Conservation (phyloP, 768 basidiomycete species). For the Exidia glandulosa region DNA sequence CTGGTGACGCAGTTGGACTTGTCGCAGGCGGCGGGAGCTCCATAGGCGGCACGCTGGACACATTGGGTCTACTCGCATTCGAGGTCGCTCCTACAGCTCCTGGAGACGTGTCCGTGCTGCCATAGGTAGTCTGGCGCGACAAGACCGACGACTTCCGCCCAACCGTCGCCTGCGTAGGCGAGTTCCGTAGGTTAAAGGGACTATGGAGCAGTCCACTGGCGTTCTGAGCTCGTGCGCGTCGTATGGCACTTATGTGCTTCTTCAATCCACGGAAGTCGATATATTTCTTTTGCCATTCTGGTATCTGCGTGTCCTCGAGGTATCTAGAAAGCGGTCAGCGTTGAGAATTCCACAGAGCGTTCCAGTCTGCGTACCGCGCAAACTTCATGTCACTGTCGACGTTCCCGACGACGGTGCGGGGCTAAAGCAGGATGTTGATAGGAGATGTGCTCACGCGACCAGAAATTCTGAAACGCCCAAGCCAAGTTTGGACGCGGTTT, state of each 20-base stretch:
- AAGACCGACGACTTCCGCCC: neutral
- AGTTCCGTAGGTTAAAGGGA: neutral
- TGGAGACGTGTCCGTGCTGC: conserved; percentile 3
- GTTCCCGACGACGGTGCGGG: too few species aligned
- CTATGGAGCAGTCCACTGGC: neutral
- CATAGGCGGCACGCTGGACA: neutral
- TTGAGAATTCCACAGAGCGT: neutral
- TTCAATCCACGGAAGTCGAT: conserved; percentile 68
- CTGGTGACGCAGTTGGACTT: neutral
- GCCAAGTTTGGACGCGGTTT: too few species aligned
- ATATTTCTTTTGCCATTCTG: conserved; percentile 66
- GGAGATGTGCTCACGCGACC: neutral
- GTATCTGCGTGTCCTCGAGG: conserved; percentile 63
- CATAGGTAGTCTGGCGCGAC: conserved; percentile 2
- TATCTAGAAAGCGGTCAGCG: conserved; percentile 30
- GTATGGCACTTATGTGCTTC: conserved; percentile 48
- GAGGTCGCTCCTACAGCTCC: neutral
- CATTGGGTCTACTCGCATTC: neutral
- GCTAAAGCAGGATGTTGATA: neutral
- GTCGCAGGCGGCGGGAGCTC: neutral
- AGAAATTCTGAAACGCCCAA: neutral
- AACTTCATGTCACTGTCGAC: too few species aligned
- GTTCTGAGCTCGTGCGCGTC: conserved; percentile 17
- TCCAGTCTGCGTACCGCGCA: conserved; percentile 28
- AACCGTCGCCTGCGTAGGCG: neutral